phyloP scores from a whole-genome alignment of 23 red algal genomes.

The Pyropia yezoensis region DNA sequence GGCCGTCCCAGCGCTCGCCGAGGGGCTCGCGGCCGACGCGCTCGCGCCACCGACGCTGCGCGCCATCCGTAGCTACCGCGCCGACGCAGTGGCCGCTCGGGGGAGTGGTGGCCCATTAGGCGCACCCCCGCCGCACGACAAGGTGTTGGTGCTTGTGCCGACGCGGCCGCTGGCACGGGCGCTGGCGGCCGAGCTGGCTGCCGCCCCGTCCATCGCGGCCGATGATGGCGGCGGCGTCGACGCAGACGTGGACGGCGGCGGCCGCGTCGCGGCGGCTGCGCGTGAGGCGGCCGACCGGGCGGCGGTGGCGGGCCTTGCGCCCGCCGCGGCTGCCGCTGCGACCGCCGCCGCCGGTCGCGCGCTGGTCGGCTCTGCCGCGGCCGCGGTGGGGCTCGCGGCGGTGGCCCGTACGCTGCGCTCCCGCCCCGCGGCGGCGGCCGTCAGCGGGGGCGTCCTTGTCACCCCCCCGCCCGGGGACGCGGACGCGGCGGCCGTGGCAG shows the following conservation, averaged over 20 bases:
- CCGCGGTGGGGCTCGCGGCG: no score
- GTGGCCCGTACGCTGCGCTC: no score
- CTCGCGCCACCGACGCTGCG: background rate
- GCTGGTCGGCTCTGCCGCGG: background rate
- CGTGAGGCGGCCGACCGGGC: background rate
- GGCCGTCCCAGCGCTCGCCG: background rate
- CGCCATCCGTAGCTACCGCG: background rate
- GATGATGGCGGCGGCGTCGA: background rate
- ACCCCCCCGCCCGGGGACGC: no score
- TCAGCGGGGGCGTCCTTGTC: no score
- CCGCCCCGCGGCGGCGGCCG: no score
- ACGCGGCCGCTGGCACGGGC: slow-evolving; percentile 35
- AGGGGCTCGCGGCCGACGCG: background rate
- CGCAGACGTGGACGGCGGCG: background rate
- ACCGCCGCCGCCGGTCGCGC: background rate
- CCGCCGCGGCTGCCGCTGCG: background rate
- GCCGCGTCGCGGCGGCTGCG: no score
- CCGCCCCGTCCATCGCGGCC: background rate
- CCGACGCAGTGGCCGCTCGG: background rate
- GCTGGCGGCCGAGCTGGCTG: slow-evolving; percentile 34
- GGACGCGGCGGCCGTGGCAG: no score
- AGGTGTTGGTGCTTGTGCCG: slow-evolving; percentile 55
- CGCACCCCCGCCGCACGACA: background rate
- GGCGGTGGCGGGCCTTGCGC: background rate
- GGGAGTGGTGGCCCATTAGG: background rate